Base-by-base conservation (phyloP, 768 basidiomycete species). In the Calocybe cyanea region DNA sequence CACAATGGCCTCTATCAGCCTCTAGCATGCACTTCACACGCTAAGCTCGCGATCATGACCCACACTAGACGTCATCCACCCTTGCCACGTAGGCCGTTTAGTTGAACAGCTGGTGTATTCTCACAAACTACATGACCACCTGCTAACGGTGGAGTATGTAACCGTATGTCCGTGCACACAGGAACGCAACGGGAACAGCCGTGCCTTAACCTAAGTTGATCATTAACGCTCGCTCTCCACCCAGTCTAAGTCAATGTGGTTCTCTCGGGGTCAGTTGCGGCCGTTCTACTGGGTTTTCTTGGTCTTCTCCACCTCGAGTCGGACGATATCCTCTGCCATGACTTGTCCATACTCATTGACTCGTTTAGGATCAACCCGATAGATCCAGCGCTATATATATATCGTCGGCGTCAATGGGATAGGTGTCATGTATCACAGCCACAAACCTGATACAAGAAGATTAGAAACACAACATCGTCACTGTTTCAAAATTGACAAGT, bases 371-470 rank as follows among this genome's bases (percentile, higher is more conserved):
- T 99, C 96, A 60, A 97, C 77, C 33, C 91, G 84, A 74, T 99
- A 99, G 66, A 97, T 97, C 88, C 89, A 99, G 46, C 92, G 86
- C 87, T 94, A 64, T 48, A n/a, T n/a, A n/a, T n/a, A n/a, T n/a
- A 45, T 55, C 49, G 50, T 54, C 46, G 43, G 49, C 41, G 30
- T 60, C 46, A 64, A 55, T 44, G 40, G 38, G 44, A n/a, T 23
- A 15, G 33, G 20, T 14, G 23, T 20, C 37, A 33, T 25, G 21
- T 19, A 38, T 23, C 19, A 35, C 43, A 41, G 35, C 31, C 45
- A 52, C 84, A 55, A 64, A 85, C 88, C 80, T 95, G 93, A 69
- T 95, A 95, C 57, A 94, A 63, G 67, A 95, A 89, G 47, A 96
- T 75, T 52, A 94, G 74, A 71, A 96, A 95, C 50, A 94, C 92